A percentile compares a stretch with the other conserved stretches of the same genome.
Conservation (phyloP, 352 stramenopile species). For the Phytophthora lateralis region DNA sequence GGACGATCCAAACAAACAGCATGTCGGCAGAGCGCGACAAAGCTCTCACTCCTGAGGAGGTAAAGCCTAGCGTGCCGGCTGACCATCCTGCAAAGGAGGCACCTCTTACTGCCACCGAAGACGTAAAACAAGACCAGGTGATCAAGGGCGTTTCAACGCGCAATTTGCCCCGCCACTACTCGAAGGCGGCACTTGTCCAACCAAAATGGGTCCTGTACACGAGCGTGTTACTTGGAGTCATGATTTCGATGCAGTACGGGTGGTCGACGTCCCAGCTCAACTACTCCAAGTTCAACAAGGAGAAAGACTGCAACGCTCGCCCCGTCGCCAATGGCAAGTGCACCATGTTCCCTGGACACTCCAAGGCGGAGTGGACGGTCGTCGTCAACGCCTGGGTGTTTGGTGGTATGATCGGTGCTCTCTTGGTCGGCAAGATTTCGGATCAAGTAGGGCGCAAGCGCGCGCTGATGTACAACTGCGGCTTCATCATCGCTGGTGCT, state of each 20-base stretch:
- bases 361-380: slow-evolving; percentile 37
- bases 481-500: slow-evolving; percentile 46
- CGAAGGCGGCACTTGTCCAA: slow-evolving; percentile 21
- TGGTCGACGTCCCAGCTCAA: slow-evolving; percentile 44
- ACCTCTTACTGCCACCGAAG: neutral
- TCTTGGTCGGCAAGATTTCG: slow-evolving; percentile 31
- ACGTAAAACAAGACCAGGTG: slow-evolving; percentile 1
- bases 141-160: slow-evolving; percentile 28
- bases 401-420: slow-evolving; percentile 41
- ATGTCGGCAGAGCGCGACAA: slow-evolving; percentile 21
- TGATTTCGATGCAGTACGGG: slow-evolving; percentile 36
- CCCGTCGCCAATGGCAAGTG: slow-evolving; percentile 29
- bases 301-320: slow-evolving; percentile 24
- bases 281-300: slow-evolving; percentile 34
- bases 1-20: neutral
- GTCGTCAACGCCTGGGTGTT: slow-evolving; percentile 47
- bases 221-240: slow-evolving; percentile 22
- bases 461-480: slow-evolving; percentile 39
- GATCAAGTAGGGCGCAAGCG: slow-evolving; percentile 45
- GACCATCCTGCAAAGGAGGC: slow-evolving; percentile 1
- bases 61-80: slow-evolving; percentile 9
- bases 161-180: slow-evolving; percentile 23
- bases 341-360: slow-evolving; percentile 41
- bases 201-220: slow-evolving; percentile 38
- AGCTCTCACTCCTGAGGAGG: slow-evolving; percentile 17